Evolutionary conservation across 345 rosid species (phyloP).

Genomic region (Lumnitzera racemosa): DNA sequence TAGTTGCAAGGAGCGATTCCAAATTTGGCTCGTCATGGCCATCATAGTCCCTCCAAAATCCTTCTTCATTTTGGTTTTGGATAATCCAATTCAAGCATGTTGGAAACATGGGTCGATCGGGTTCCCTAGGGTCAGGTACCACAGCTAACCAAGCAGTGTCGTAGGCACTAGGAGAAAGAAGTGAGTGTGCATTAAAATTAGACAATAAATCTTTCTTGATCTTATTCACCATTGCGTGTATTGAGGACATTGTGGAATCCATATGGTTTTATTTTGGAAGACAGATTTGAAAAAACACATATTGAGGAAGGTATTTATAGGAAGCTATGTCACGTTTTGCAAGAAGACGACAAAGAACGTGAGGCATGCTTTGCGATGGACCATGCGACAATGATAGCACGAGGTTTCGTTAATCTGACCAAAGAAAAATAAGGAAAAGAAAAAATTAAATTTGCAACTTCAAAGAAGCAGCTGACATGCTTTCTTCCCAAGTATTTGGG

Average conservation of each 20-base stretch:
- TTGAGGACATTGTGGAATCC: conserved; percentile 6
- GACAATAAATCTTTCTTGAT: conserved; percentile 21
- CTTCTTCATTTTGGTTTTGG: conserved; percentile 34
- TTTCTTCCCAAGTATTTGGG: no score
- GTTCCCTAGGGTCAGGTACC: conserved; percentile 22
- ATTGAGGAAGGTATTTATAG: no score
- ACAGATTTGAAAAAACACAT: no score
- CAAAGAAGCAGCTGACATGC: no score
- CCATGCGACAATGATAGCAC: no score
- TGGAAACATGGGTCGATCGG: conserved; percentile 39
- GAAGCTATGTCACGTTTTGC: no score
- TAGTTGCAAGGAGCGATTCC: conserved; percentile 39
- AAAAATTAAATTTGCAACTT: no score
- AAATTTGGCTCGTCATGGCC: conserved; percentile 15
- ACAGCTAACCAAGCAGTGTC: conserved; percentile 61
- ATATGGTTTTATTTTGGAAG: neutral
- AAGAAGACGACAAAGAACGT: no score
- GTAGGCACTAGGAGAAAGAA: conserved; percentile 44
- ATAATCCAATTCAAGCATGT: conserved; percentile 53
- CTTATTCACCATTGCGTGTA: conserved; percentile 19
- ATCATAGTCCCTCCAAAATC: conserved; percentile 45
- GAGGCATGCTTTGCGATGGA: no score
- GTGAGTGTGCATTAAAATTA: conserved; percentile 14
- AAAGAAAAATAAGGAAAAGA: no score
- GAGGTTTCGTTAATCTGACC: no score